phyloP scores from a whole-genome alignment of 140 eudicot species.

The Stevia rebaudiana region DNA sequence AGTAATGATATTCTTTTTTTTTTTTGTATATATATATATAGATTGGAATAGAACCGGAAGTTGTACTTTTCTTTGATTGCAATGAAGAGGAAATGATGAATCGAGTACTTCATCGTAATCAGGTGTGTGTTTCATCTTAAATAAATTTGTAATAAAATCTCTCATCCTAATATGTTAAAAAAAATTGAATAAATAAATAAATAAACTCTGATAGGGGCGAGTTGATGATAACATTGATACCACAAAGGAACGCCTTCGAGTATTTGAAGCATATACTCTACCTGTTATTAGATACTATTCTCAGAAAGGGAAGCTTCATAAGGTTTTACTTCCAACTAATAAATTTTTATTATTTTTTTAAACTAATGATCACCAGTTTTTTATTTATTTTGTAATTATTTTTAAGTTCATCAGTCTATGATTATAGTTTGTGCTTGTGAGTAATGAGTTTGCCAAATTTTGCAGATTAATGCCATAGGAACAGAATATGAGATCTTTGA shows the following conservation, averaged over 20 bases:
- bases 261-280: conserved; percentile 60
- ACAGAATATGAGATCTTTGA: conserved; percentile 81
- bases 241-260: conserved; percentile 77
- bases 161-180: background rate
- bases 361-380: background rate
- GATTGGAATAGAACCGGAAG: conserved; percentile 78
- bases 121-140: conserved; percentile 40
- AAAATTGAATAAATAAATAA: too few species aligned
- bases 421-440: background rate
- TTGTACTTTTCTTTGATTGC: conserved; percentile 90
- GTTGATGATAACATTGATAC: conserved; percentile 87
- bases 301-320: conserved; percentile 70
- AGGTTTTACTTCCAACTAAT: conserved; percentile 37
- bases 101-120: conserved; percentile 78
- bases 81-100: conserved; percentile 86
- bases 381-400: background rate
- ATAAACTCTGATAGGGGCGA: conserved; percentile 62
- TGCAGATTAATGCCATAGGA: conserved; percentile 86
- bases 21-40: conserved; percentile 46
- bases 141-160: background rate
- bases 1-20: too few species aligned
- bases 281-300: conserved; percentile 81
- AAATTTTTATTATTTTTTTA: background rate
- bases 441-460: conserved; percentile 11
- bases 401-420: background rate